Evolutionary conservation across 345 rosid genomes (phyloP), one percentile per base, ranked within the genome.

Genomic region (Ceriops tagal): DNA sequence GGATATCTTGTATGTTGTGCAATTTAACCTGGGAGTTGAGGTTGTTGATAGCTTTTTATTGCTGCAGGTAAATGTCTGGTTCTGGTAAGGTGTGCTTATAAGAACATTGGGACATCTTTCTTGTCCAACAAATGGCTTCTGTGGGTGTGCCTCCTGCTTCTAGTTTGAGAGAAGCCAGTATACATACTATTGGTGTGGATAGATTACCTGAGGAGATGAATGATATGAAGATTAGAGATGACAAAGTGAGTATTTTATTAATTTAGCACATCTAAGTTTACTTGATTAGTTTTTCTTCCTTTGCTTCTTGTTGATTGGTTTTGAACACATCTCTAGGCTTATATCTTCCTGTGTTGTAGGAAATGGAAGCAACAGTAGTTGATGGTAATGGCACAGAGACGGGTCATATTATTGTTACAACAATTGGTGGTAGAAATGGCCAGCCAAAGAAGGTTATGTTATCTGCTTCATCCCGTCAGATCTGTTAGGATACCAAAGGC

Each of bases 351-450:
- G 4, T 51, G 57, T 76, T 77, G 26, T 77, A 95, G 99, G 99
- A 95, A 84, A 84, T 88, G 89, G 99, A 95, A 83, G 96, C 96
- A 8, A 83, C 88, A 0, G 84, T 95, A 20, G 90, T 95, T 56
- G 89, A 95, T 68, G 96, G 96, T 18, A 90, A 88, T 73, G 87
- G 96, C 22, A 87, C 99, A 3, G 99, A 95, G 86, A 83, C 95
- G 6, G 97, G 99, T 13, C 97, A 92, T 78, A 89, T 95, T 19
- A 95, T 92, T 62, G 99, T 95, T 58, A 92, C 99, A 51, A 92
- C 97, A 30, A 95, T 90, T 68, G 99, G 99, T 70, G 99, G 99
- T 60, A 83, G 87, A 85, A 90, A 95, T 73, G 97, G 97, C 73
- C 96, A 92, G 75, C 96, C 96, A 18, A 95, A 89, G 77, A 97